A percentile compares a stretch with the other conserved stretches of the same genome.
Evolutionary conservation across 805 yeast genomes (phyloP).

Genomic region (Metschnikowia kunwiensis): DNA sequence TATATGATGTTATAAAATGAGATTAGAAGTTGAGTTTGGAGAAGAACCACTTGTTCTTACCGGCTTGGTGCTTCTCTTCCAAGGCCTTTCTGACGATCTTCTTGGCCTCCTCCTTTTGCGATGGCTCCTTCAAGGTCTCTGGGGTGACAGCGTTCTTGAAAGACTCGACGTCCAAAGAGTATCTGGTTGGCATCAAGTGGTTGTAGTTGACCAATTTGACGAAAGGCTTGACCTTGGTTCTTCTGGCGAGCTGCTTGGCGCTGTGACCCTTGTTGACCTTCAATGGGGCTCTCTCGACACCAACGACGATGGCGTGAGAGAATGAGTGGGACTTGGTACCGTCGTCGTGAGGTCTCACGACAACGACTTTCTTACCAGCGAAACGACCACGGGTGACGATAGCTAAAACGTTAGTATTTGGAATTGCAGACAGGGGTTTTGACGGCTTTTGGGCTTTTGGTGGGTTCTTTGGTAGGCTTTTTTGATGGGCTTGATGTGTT

Average conservation of each 20-base stretch:
- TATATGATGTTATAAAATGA: slow-evolving; percentile 20
- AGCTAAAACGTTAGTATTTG: slow-evolving; percentile 50
- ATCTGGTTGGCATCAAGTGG: slow-evolving; percentile 99
- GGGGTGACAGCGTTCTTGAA: slow-evolving; percentile 88
- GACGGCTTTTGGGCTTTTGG: no score
- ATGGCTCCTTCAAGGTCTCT: slow-evolving; percentile 95
- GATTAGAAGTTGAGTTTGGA: slow-evolving; percentile 88
- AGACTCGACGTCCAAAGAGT: slow-evolving; percentile 94
- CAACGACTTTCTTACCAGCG: slow-evolving; percentile 99
- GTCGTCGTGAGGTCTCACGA: slow-evolving; percentile 96
- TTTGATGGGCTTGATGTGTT: no score
- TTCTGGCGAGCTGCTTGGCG: slow-evolving; percentile 94
- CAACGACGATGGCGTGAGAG: slow-evolving; percentile 99
- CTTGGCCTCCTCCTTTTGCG: slow-evolving; percentile 98
- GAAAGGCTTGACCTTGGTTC: slow-evolving; percentile 98
- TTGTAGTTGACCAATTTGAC: slow-evolving; percentile 99
- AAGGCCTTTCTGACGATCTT: slow-evolving; percentile 98
- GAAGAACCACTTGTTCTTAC: slow-evolving; percentile 99
- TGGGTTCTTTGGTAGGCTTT: no score
- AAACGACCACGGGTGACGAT: slow-evolving; percentile 99
- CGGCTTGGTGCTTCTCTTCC: slow-evolving; percentile 99
- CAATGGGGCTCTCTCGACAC: slow-evolving; percentile 97
- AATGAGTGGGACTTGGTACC: slow-evolving; percentile 98
- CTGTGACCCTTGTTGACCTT: slow-evolving; percentile 94
- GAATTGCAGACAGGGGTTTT: no score